Conservation (phyloP, 345 rosid species). For the Corchorus olitorius region DNA sequence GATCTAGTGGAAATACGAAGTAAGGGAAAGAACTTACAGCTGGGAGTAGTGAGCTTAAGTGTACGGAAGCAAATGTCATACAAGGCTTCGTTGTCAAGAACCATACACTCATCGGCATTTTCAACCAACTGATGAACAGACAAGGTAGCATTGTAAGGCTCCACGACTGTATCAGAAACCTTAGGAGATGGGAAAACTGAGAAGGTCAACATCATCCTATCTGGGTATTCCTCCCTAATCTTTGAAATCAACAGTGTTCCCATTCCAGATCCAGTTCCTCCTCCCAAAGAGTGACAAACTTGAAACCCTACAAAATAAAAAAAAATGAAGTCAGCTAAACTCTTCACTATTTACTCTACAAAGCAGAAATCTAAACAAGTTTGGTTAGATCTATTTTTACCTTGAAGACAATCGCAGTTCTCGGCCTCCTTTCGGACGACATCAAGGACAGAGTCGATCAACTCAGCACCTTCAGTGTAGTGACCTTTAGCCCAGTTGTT, state of each 20-base stretch:
- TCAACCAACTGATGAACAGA: conserved; percentile 36
- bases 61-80: conserved; percentile 44
- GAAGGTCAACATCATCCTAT: conserved; percentile 26
- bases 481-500: conserved; percentile 29
- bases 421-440: conserved; percentile 27
- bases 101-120: conserved; percentile 34
- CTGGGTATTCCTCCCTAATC: conserved; percentile 27
- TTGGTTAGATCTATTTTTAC: not conserved
- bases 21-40: conserved; percentile 31
- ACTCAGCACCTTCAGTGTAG: conserved; percentile 39
- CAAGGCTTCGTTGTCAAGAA: conserved; percentile 42
- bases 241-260: conserved; percentile 25
- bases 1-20: too few relatives aligned
- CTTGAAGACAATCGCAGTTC: conserved; percentile 27
- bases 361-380: not conserved
- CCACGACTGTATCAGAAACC: conserved; percentile 27
- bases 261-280: conserved; percentile 32
- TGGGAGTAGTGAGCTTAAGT: conserved; percentile 43
- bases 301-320: conserved; percentile 15
- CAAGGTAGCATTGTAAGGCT: conserved; percentile 27
- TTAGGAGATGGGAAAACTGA: conserved; percentile 25
- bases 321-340: not conserved
- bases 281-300: conserved; percentile 28
- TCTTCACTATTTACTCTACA: not conserved
- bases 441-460: conserved; percentile 30